Percentiles rank a stretch among this genome's conserved stretches.
Conservation (phyloP, 257 asterid genomes). For the Ehretia macrophylla region DNA sequence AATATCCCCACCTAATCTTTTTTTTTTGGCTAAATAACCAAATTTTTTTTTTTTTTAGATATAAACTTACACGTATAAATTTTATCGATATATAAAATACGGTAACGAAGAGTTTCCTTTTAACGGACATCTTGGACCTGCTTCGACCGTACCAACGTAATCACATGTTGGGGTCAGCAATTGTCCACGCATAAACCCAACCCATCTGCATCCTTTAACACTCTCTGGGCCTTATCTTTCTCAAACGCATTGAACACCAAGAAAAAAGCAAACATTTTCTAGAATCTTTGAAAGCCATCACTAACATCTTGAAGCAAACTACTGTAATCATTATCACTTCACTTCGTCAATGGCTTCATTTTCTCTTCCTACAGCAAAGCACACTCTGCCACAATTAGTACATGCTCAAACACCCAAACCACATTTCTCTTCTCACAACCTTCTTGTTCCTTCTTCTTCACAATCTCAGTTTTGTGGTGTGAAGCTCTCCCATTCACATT, state of each 20-base stretch:
- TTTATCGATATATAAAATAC: too few relatives aligned
- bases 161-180: conserved; percentile 36
- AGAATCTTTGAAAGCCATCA: not conserved
- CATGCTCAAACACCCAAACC: conserved; percentile 45
- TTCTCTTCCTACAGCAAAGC: conserved; percentile 41
- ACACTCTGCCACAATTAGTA: conserved; percentile 46
- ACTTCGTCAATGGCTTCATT: conserved; percentile 54
- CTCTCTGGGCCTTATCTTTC: conserved; percentile 1
- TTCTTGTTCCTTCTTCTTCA: conserved; percentile 45
- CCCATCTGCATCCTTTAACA: conserved; percentile 1
- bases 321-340: too few relatives aligned
- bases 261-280: not conserved
- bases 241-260: not conserved
- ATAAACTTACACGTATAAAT: too few relatives aligned
- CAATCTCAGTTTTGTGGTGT: conserved; percentile 70
- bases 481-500: conserved; percentile 38
- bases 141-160: too few relatives aligned
- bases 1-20: too few relatives aligned
- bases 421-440: conserved; percentile 34
- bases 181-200: conserved; percentile 48
- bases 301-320: too few relatives aligned
- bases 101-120: too few relatives aligned
- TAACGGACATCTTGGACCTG: too few relatives aligned
- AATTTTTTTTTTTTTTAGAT: too few relatives aligned
- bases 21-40: too few relatives aligned